phyloP scores from a whole-genome alignment of 495 filamentous ascomycete genomes.

The Penicillium taxi region DNA sequence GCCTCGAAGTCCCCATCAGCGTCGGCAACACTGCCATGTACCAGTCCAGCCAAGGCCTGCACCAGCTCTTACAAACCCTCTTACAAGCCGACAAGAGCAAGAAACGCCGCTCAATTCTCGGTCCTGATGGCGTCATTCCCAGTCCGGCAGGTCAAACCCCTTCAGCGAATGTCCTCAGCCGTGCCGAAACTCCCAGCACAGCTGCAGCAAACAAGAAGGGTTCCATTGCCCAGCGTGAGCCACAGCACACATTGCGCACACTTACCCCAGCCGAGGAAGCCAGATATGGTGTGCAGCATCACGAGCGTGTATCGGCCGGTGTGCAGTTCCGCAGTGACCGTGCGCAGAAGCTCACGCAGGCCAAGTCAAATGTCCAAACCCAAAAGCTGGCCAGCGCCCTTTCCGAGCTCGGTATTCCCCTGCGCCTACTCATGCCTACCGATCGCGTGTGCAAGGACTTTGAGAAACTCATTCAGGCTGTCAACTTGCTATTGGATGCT shows the following conservation, averaged over 20 bases:
- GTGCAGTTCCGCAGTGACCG: conserved; percentile 78
- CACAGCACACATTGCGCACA: conserved; percentile 50
- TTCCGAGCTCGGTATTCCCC: conserved; percentile 69
- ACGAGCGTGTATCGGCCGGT: conserved; percentile 70
- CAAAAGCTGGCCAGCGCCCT: conserved; percentile 71
- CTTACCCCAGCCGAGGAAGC: conserved; percentile 67
- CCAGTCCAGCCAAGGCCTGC: conserved; percentile 68
- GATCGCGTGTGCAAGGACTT: conserved; percentile 69
- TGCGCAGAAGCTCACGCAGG: conserved; percentile 71
- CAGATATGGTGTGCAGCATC: conserved; percentile 74
- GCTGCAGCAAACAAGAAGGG: too few relatives aligned
- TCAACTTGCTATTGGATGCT: conserved; percentile 69
- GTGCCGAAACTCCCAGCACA: conserved; percentile 22
- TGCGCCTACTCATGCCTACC: conserved; percentile 78
- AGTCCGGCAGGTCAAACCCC: conserved; percentile 47
- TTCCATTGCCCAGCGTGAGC: conserved; percentile 24
- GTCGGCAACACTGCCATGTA: conserved; percentile 61
- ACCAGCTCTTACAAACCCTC: conserved; percentile 71
- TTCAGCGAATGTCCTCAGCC: too few relatives aligned
- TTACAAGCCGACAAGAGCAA: conserved; percentile 75
- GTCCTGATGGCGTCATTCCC: conserved; percentile 40
- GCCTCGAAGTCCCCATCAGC: conserved; percentile 71
- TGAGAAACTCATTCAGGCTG: conserved; percentile 67
- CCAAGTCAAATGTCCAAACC: conserved; percentile 76
- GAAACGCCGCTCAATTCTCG: conserved; percentile 63